Evolutionary conservation across 2,329 filamentous ascomycete genomes (phyloP), one percentile per base, ranked within the genome.

Genomic region (Microthyrium microscopicum): DNA sequence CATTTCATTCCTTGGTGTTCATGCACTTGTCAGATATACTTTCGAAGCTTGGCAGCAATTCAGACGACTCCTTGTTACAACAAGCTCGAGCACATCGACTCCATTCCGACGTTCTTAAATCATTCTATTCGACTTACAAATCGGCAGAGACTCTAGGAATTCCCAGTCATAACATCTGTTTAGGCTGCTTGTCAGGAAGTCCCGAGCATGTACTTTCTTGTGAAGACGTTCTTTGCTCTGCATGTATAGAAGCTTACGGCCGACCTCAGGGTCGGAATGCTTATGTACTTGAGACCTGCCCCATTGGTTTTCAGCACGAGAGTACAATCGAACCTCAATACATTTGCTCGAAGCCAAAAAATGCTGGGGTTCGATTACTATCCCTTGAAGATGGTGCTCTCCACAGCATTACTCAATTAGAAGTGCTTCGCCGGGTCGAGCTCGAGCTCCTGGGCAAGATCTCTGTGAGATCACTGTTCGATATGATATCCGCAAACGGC

Each of bases 191-290:
- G 16, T 51, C 57, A 35, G 53, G 55, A 28, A 45, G 54, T 3
- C 55, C 61, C 1, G 52, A 61, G 37, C 55, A 63, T 39, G 42
- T 50, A 2, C 44, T 65, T 2, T 52, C 54, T 4, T 66, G 61
- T 36, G 60, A 60, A 0, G 61, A 65, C 41, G 49, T 63, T 3
- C 38, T 65, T 1, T 63, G 61, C 41, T 54, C 52, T 5, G 42
- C 46, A 24, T 63, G 61, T 40, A 40, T 63, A 19, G 46, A 42
- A 39, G 46, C 27, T 34, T 59, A 48, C 44, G 51, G 45, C 29
- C 5, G 26, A 18, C 31, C n/a, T n/a, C n/a, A n/a, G n/a, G n/a
- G n/a, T n/a, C n/a, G n/a, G n/a, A n/a, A n/a, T n/a, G n/a, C n/a
- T n/a, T n/a, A n/a, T n/a, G n/a, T n/a, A n/a, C n/a, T n/a, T n/a